A percentile compares a stretch with the other conserved stretches of the same genome.
Evolutionary conservation across 202 grass and related monocot genomes (phyloP).

Genomic region (Bolboschoenoplectus hybrid): DNA sequence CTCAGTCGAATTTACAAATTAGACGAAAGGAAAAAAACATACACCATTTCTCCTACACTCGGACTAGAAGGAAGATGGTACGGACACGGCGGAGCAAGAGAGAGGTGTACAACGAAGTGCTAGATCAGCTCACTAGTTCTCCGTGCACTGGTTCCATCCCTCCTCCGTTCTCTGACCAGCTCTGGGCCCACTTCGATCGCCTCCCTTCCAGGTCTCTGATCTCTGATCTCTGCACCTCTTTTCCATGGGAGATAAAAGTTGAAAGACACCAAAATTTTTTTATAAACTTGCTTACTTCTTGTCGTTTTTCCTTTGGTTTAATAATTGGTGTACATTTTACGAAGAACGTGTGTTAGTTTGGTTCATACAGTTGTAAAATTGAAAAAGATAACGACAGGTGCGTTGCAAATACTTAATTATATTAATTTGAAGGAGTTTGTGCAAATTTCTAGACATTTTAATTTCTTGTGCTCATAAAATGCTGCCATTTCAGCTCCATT

Average conservation of each 20-base stretch:
- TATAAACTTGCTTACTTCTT: background rate
- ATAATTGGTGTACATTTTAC: background rate
- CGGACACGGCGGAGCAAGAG: conserved; percentile 32
- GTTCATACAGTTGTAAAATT: conserved; percentile 12
- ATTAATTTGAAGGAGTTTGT: background rate
- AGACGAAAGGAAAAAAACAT: too few relatives aligned
- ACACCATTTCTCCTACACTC: background rate
- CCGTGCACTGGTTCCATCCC: conserved; percentile 37
- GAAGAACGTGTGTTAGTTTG: background rate
- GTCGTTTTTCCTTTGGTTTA: background rate
- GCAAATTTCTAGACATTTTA: background rate
- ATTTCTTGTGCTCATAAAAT: background rate
- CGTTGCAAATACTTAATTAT: background rate
- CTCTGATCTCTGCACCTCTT: background rate
- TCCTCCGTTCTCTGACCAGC: conserved; percentile 60
- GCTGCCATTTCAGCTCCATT: background rate
- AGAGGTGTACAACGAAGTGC: conserved; percentile 83
- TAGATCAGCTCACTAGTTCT: conserved; percentile 53
- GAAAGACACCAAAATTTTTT: background rate
- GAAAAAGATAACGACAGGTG: background rate
- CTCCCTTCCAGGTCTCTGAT: conserved; percentile 65
- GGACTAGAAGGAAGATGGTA: background rate
- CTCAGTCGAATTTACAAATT: too few relatives aligned
- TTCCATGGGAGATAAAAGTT: background rate
- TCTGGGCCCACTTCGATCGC: conserved; percentile 94